phyloP scores from a whole-genome alignment of 139 green algal genomes.

The Haematococcus sp. region DNA sequence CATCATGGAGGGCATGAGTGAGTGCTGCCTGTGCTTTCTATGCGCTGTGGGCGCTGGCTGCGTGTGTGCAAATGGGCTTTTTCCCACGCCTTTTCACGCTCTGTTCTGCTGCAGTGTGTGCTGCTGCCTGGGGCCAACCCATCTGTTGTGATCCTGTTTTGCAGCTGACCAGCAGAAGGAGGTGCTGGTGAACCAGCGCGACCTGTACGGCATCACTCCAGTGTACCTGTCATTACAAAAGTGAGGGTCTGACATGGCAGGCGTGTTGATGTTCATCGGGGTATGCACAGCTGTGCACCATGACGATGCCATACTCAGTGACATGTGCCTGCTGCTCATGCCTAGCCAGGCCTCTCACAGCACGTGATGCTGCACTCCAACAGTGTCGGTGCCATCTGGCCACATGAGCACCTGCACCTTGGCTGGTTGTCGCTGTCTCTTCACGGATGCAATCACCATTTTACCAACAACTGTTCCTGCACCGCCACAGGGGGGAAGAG shows the following conservation, averaged over 20 bases:
- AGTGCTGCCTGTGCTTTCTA: too few relatives aligned
- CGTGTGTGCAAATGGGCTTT: neutral
- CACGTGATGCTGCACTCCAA: too few relatives aligned
- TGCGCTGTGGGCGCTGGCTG: neutral
- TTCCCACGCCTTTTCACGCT: neutral
- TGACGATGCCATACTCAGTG: neutral
- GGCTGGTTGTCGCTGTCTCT: neutral
- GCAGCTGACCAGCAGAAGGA: constrained; percentile 21
- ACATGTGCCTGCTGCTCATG: neutral
- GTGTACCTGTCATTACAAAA: constrained; percentile 53
- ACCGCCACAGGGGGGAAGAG: constrained; percentile 28
- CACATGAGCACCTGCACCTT: neutral
- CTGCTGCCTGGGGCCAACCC: too few relatives aligned
- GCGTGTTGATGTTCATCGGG: neutral
- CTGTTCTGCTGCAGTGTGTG: neutral
- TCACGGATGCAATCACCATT: too few relatives aligned
- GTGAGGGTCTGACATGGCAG: constrained; percentile 12
- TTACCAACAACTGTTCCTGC: too few relatives aligned
- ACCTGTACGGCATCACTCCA: constrained; percentile 48
- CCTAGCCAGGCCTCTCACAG: neutral
- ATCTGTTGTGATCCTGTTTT: too few relatives aligned
- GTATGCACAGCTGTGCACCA: neutral
- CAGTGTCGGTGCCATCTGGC: too few relatives aligned
- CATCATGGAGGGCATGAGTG: constrained; percentile 6
- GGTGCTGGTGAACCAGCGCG: constrained; percentile 37